Conservation (phyloP, 495 filamentous ascomycete species). For the Podospora anserina region DNA sequence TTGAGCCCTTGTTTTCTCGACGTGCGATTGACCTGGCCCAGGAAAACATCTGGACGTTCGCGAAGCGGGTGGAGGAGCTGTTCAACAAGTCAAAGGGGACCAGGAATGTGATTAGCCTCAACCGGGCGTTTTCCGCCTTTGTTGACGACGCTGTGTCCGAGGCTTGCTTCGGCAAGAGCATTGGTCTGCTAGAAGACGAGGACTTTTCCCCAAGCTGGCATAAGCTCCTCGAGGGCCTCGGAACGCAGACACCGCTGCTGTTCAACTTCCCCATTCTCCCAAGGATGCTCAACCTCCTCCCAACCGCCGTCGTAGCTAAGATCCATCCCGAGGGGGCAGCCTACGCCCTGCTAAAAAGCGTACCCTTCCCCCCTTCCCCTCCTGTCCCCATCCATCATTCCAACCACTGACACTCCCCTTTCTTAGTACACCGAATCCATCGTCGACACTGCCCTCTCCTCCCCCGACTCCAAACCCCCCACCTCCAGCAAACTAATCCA, state of each 20-base stretch:
- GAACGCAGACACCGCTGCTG: constrained; percentile 1
- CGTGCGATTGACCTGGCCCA: neutral
- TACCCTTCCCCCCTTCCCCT: neutral
- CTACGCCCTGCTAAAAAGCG: neutral
- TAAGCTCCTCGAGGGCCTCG: neutral
- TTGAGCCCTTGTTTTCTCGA: neutral
- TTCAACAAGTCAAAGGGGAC: neutral
- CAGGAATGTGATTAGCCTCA: constrained; percentile 2
- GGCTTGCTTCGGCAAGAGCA: constrained; percentile 5
- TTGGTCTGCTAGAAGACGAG: neutral
- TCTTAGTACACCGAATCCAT: constrained; percentile 6
- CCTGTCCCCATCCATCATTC: neutral
- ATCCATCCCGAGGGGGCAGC: constrained; percentile 5
- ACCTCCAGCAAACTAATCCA: neutral
- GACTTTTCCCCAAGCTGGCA: constrained; percentile 1
- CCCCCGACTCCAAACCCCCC: neutral
- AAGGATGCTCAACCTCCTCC: neutral
- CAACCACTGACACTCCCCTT: neutral
- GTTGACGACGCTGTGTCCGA: constrained; percentile 4
- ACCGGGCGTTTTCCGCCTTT: constrained; percentile 6
- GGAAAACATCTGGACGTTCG: constrained; percentile 6
- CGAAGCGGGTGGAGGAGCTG: neutral
- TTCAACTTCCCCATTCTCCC: constrained; percentile 2
- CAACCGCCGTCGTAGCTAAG: neutral
- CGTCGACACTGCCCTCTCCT: neutral